These are phyloP conservation scores for Ochromonas danica DNA, from an alignment of 108 stramenopile genomes.

Conservation along the genomic window DNA sequence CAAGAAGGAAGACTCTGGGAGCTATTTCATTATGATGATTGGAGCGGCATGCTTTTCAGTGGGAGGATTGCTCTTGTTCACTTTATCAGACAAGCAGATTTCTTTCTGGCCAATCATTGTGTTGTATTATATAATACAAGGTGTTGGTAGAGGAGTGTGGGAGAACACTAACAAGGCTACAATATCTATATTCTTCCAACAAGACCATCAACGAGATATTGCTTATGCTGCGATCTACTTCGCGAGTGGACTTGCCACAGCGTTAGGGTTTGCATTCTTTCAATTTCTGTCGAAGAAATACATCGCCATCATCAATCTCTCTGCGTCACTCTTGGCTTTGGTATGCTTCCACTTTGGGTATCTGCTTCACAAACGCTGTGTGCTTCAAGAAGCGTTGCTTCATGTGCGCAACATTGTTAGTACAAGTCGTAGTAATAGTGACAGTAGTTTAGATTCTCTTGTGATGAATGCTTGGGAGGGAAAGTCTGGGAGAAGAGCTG, in stretches of 20 bases:
- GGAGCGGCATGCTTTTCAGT: background rate
- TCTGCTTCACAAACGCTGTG: too few species aligned
- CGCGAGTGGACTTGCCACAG: background rate
- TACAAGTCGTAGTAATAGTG: too few species aligned
- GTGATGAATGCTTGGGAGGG: too few species aligned
- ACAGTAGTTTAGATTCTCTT: too few species aligned
- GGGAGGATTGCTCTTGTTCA: background rate
- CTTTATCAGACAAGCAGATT: background rate
- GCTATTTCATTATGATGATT: background rate
- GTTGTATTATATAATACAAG: background rate
- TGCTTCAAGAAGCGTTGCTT: too few species aligned
- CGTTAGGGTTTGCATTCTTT: slow-evolving; percentile 7
- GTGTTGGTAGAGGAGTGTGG: background rate
- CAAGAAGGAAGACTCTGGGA: background rate
- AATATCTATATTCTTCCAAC: background rate
- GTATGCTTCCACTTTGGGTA: background rate
- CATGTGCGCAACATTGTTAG: too few species aligned
- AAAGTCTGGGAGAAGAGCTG: too few species aligned
- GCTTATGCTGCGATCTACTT: slow-evolving; percentile 20
- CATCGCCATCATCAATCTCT: background rate
- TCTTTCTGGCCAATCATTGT: background rate
- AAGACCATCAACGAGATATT: background rate
- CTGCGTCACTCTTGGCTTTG: background rate
- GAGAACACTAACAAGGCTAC: slow-evolving; percentile 7
- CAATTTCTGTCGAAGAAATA: background rate